These are phyloP conservation scores for Suillus brevipes DNA, from an alignment of 768 basidiomycete species.

Conservation along the genomic window DNA sequence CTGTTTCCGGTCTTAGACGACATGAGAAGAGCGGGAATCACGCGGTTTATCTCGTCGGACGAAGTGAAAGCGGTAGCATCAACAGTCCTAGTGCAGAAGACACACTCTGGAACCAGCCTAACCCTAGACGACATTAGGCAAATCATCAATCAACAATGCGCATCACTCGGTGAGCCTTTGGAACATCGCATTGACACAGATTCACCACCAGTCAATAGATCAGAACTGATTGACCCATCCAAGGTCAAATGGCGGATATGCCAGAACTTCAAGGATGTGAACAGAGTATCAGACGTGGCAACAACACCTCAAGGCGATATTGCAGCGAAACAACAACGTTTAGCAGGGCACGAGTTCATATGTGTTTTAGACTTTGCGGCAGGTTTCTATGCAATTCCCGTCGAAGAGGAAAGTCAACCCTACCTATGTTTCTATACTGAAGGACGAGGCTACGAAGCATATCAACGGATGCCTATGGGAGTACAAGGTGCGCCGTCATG, in stretches of 20 bases:
- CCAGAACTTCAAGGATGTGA: constrained; percentile 24
- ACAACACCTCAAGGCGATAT: constrained; percentile 25
- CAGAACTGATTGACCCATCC: not conserved
- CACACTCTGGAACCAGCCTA: constrained; percentile 9
- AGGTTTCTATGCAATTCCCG: too few relatives aligned
- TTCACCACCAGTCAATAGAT: not conserved
- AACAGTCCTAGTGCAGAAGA: constrained; percentile 18
- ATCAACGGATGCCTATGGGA: too few relatives aligned
- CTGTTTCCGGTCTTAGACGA: constrained; percentile 34
- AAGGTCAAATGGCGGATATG: constrained; percentile 16
- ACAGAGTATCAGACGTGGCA: constrained; percentile 16
- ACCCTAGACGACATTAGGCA: constrained; percentile 11
- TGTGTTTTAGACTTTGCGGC: too few relatives aligned
- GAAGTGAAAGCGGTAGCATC: constrained; percentile 14
- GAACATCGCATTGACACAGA: not conserved
- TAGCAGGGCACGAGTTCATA: constrained; percentile 22
- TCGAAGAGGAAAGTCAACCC: too few relatives aligned
- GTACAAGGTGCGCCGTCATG: too few relatives aligned
- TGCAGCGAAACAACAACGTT: constrained; percentile 15
- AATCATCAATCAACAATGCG: constrained; percentile 15
- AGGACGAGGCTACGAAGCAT: too few relatives aligned
- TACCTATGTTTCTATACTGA: too few relatives aligned
- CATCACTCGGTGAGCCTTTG: constrained; percentile 2
- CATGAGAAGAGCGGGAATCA: constrained; percentile 35
- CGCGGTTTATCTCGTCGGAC: constrained; percentile 5